phyloP scores from a whole-genome alignment of 352 stramenopile species.

The Phytophthora constricta region DNA sequence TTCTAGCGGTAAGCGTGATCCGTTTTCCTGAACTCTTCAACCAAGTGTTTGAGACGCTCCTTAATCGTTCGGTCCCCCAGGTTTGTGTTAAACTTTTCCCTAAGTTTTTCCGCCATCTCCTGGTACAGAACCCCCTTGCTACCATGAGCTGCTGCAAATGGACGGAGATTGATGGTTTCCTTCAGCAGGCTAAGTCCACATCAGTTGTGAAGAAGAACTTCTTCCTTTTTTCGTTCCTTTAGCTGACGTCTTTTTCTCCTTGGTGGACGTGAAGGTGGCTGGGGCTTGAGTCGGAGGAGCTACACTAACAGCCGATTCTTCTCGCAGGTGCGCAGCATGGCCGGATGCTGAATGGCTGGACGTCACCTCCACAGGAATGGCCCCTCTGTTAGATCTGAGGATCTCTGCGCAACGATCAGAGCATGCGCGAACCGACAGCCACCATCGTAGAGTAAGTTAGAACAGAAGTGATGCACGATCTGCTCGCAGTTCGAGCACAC shows the following conservation, averaged over 20 bases:
- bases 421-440: constrained; percentile 2
- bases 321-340: background rate
- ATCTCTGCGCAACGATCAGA: background rate
- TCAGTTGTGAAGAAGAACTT: constrained; percentile 2
- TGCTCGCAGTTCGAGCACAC: constrained; percentile 1
- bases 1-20: background rate
- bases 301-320: background rate
- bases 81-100: background rate
- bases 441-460: constrained; percentile 9
- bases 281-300: background rate
- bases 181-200: constrained; percentile 6
- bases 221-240: background rate
- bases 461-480: constrained; percentile 10
- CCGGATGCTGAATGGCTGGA: background rate
- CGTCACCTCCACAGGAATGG: too few relatives aligned
- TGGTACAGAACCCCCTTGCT: background rate
- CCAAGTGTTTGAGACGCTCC: background rate
- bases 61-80: background rate
- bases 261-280: background rate
- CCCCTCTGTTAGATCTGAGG: background rate
- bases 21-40: background rate
- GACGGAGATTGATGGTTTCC: constrained; percentile 1
- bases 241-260: background rate
- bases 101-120: background rate
- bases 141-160: constrained; percentile 6